A percentile compares a stretch with the other conserved stretches of the same genome.
phyloP scores from a whole-genome alignment of 352 stramenopile species.

The Phytophthora crassamura region DNA sequence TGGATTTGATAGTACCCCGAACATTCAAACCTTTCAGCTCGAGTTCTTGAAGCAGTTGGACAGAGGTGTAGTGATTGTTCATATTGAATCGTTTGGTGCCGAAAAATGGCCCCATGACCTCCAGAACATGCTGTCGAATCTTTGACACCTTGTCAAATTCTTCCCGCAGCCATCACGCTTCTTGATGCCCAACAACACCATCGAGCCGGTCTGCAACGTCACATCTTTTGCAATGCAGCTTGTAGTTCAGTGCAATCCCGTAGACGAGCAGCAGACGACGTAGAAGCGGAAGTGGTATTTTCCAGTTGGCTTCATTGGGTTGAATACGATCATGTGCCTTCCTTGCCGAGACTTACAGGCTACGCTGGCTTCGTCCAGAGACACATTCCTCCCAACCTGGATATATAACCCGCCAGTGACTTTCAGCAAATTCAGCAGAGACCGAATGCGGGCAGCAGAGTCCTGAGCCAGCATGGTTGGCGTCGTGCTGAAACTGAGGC shows the following conservation, averaged over 20 bases:
- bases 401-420: background rate
- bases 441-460: background rate
- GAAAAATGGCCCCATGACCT: slow-evolving; percentile 26
- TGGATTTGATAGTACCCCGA: slow-evolving; percentile 12
- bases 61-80: slow-evolving; percentile 43
- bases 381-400: no score
- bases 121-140: slow-evolving; percentile 30
- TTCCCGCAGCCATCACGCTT: slow-evolving; percentile 2
- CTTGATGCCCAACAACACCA: slow-evolving; percentile 5
- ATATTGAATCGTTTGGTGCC: slow-evolving; percentile 27
- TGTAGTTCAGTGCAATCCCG: slow-evolving; percentile 32
- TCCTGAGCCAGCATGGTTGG: background rate
- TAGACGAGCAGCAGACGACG: slow-evolving; percentile 31
- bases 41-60: slow-evolving; percentile 25
- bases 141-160: slow-evolving; percentile 5
- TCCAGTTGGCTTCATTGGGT: slow-evolving; percentile 24
- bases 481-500: slow-evolving; percentile 9
- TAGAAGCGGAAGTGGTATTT: slow-evolving; percentile 44
- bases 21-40: slow-evolving; percentile 21
- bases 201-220: slow-evolving; percentile 24
- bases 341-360: no score
- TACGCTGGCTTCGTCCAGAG: no score
- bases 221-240: slow-evolving; percentile 19
- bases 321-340: slow-evolving; percentile 16
- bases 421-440: no score